These are phyloP conservation scores for Vinca minor DNA, from an alignment of 257 asterid genomes.

Conservation along the genomic window DNA sequence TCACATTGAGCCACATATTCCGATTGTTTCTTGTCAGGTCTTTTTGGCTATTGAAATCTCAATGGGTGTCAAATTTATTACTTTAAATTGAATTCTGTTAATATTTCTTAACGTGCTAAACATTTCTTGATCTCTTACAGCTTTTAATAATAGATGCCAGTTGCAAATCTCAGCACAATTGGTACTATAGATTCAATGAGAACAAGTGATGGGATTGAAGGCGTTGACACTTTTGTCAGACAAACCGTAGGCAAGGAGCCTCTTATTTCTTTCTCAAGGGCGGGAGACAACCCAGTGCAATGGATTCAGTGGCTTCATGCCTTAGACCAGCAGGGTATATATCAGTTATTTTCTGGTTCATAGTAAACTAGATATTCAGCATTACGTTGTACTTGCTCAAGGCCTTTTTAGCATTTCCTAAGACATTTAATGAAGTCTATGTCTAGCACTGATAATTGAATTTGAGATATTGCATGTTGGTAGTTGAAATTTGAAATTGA, in stretches of 20 bases:
- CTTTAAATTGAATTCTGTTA: neutral
- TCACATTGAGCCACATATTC: neutral
- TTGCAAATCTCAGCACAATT: conserved; percentile 48
- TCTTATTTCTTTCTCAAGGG: conserved; percentile 57
- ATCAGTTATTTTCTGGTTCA: neutral
- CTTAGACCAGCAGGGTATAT: conserved; percentile 74
- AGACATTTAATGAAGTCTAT: neutral
- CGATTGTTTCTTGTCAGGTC: too few species aligned
- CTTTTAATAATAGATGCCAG: conserved; percentile 51
- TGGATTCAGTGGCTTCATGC: conserved; percentile 77
- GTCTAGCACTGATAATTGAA: neutral
- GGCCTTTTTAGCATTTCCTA: neutral
- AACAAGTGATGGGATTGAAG: conserved; percentile 56
- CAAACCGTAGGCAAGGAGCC: conserved; percentile 72
- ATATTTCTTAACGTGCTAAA: conserved; percentile 27
- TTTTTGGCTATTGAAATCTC: neutral
- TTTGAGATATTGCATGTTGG: neutral
- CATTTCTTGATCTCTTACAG: conserved; percentile 12
- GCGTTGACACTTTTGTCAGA: conserved; percentile 52
- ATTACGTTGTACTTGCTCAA: neutral
- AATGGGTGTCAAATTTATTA: neutral
- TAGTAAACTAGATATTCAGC: neutral
- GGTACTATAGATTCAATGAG: conserved; percentile 56
- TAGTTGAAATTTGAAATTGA: neutral
- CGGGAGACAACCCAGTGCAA: conserved; percentile 68